Evolutionary conservation across 768 basidiomycete species (phyloP), one percentile per base, ranked within the genome.

Genomic region (Gautieria morchelliformis): DNA sequence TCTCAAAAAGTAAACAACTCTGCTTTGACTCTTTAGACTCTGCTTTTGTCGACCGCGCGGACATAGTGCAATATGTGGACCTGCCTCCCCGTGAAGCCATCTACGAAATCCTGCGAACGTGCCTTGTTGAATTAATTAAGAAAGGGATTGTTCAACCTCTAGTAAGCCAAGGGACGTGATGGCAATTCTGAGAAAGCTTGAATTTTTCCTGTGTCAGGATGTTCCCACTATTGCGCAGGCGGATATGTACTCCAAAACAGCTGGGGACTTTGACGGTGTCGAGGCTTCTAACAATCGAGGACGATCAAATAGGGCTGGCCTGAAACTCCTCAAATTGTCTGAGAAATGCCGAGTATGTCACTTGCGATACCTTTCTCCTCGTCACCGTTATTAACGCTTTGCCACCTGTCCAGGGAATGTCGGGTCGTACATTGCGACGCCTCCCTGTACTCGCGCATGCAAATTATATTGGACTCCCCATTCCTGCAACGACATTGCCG

Each of bases 1-100:
- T 12, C 10, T 32, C 7, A 33, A 32, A 10, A 51, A 52, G 37
- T 39, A 37, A 24, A 32, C 37, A 50, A 27, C 35, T 24, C 33
- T 17, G 40, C 46, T 62, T 44, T 61, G 39, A 41, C 6, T 14
- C 30, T 4, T 33, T 52, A 97, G 95, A 99, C 64, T 84, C 83
- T 51, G 96, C 95, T 4, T 98, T 97, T 67, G 84, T 97, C 49
- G 96, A 98, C 66, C 86, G 96, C 41, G 96, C 95, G 9, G 96
- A 99, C 65, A 93, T 98, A 50, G 83, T 96, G 19, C 94, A 95
- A 74, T 96, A 92, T 64, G 79, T 97, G 19, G 94, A 93, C 62
- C 77, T 93, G 7, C 96, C 96, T 1, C 85, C 93, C 5, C 80
- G 85, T 15, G 88, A 93, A 61, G 96, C 93, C 0, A 81, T 97